These are phyloP conservation scores for Colletotrichum euphorbiae DNA, from an alignment of 2,329 filamentous ascomycete species.

Conservation along the genomic window DNA sequence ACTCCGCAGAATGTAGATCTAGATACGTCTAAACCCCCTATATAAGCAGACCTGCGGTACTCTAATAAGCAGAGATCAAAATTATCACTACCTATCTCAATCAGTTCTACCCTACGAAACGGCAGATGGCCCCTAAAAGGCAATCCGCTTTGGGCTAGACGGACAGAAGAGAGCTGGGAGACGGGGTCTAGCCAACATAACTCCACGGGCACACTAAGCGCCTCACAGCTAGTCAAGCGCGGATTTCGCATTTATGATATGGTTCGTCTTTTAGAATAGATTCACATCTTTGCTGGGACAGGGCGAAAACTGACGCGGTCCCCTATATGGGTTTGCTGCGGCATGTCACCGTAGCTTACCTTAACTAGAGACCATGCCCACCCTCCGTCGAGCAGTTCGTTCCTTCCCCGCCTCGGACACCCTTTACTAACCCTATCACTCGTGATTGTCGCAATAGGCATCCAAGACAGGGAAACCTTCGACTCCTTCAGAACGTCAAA, in stretches of 20 bases:
- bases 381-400: not conserved
- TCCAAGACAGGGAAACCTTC: conserved; percentile 6
- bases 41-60: too few relatives aligned
- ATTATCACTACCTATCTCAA: not conserved
- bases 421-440: not conserved
- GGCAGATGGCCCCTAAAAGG: not conserved
- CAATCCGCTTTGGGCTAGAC: not conserved
- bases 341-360: conserved; percentile 13
- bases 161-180: not conserved
- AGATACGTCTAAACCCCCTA: too few relatives aligned
- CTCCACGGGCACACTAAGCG: conserved; percentile 2
- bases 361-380: conserved; percentile 23
- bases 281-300: not conserved
- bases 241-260: conserved; percentile 12
- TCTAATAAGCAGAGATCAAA: not conserved
- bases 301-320: conserved; percentile 12
- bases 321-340: not conserved
- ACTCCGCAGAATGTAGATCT: too few relatives aligned
- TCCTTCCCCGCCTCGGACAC: not conserved
- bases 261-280: not conserved
- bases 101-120: not conserved
- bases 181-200: not conserved
- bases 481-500: conserved; percentile 18
- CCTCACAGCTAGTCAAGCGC: not conserved
- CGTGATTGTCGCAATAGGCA: conserved; percentile 1